phyloP scores from a whole-genome alignment of 2,329 filamentous ascomycete species.

The Bipolaris bicolor region DNA sequence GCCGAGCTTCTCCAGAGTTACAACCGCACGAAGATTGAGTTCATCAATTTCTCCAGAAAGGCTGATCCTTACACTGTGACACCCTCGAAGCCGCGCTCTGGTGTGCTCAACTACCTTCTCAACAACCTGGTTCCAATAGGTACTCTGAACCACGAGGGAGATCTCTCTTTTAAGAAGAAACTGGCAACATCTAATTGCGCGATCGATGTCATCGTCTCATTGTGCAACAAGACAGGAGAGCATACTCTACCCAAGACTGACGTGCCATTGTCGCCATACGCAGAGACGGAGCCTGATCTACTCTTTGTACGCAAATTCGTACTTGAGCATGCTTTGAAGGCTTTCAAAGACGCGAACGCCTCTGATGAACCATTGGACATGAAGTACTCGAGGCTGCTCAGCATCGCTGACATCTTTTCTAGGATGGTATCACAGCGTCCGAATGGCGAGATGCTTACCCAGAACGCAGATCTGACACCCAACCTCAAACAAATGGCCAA shows the following conservation, averaged over 20 bases:
- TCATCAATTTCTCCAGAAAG: slow-evolving; percentile 98
- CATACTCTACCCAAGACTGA: slow-evolving; percentile 62
- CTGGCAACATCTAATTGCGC: slow-evolving; percentile 83
- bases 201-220: slow-evolving; percentile 81
- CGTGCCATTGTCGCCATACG: slow-evolving; percentile 46
- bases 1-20: slow-evolving; percentile 91
- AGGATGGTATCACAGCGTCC: slow-evolving; percentile 76
- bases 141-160: slow-evolving; percentile 73
- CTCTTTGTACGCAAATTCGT: slow-evolving; percentile 94
- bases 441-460: slow-evolving; percentile 46
- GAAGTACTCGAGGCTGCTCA: slow-evolving; percentile 87
- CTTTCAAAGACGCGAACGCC: slow-evolving; percentile 84
- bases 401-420: slow-evolving; percentile 88
- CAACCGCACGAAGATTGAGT: slow-evolving; percentile 94
- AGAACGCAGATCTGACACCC: slow-evolving; percentile 44
- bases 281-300: slow-evolving; percentile 81
- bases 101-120: slow-evolving; percentile 90
- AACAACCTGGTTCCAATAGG: slow-evolving; percentile 74
- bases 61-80: slow-evolving; percentile 82
- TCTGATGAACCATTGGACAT: slow-evolving; percentile 81
- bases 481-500: slow-evolving; percentile 86
- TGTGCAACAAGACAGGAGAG: slow-evolving; percentile 88
- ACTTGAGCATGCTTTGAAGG: slow-evolving; percentile 87
- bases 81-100: slow-evolving; percentile 91
- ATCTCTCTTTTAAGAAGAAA: slow-evolving; percentile 81